Percentiles rank a stretch among this genome's conserved stretches.
phyloP scores from a whole-genome alignment of 352 stramenopile species.

The Phytophthora brassicae region DNA sequence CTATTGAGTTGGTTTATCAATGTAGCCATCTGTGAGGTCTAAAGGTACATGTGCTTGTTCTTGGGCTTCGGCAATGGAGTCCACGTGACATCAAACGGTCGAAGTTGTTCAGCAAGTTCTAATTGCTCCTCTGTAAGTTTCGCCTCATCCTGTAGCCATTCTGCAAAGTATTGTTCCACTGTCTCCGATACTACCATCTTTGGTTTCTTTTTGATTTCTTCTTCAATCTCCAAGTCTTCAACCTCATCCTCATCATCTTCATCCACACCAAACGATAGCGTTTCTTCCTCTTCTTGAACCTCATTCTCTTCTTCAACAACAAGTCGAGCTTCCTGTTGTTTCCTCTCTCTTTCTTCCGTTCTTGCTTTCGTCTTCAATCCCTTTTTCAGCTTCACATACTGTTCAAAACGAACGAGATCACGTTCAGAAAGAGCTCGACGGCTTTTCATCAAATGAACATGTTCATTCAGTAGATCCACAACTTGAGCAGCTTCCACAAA shows the following conservation, averaged over 20 bases:
- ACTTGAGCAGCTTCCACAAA: conserved; percentile 79
- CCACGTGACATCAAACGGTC: conserved; percentile 80
- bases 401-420: conserved; percentile 43
- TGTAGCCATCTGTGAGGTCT: too few relatives aligned
- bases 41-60: conserved; percentile 86
- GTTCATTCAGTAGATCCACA: conserved; percentile 57
- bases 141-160: conserved; percentile 37
- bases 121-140: conserved; percentile 41
- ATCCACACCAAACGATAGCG: conserved; percentile 25
- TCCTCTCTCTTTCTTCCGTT: conserved; percentile 14
- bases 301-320: conserved; percentile 29
- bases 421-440: conserved; percentile 45
- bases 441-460: conserved; percentile 58
- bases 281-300: conserved; percentile 25
- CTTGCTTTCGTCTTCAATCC: conserved; percentile 33
- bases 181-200: conserved; percentile 28
- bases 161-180: conserved; percentile 49
- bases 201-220: conserved; percentile 24
- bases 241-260: conserved; percentile 28
- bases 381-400: conserved; percentile 45
- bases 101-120: conserved; percentile 42
- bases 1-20: too few relatives aligned
- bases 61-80: conserved; percentile 51
- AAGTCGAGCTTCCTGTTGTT: background rate
- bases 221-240: conserved; percentile 37